phyloP scores from a whole-genome alignment of 2,329 filamentous ascomycete genomes.

The Aspergillus sp. region DNA sequence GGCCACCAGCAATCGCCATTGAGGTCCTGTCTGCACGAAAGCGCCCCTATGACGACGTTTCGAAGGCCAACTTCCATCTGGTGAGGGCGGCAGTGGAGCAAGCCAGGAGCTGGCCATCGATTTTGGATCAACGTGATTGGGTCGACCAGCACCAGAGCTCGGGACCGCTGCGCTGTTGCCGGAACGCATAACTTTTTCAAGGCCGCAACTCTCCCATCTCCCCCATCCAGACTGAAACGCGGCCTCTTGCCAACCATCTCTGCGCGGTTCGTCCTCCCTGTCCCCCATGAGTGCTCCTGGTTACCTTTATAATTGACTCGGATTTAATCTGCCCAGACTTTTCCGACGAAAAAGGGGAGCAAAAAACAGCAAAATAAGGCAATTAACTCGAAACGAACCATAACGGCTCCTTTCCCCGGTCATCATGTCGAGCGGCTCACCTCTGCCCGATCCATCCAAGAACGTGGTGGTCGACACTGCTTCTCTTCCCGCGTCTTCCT shows the following conservation, averaged over 20 bases:
- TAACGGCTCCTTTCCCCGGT: constrained; percentile 19
- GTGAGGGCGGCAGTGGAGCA: constrained; percentile 16
- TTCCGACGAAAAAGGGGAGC: constrained; percentile 13
- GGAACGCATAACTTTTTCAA: constrained; percentile 38
- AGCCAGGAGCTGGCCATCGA: constrained; percentile 16
- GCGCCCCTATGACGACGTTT: not conserved
- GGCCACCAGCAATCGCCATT: not conserved
- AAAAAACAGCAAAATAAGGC: constrained; percentile 5
- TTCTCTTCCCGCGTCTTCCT: constrained; percentile 46
- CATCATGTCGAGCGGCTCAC: constrained; percentile 43
- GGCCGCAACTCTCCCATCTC: constrained; percentile 31
- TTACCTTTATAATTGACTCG: not conserved
- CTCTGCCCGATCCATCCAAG: constrained; percentile 35
- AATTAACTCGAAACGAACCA: not conserved
- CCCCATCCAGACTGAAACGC: constrained; percentile 19
- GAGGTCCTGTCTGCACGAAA: not conserved
- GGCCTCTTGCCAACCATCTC: constrained; percentile 16
- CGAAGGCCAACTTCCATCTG: constrained; percentile 1
- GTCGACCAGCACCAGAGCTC: constrained; percentile 23
- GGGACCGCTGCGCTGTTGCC: constrained; percentile 19
- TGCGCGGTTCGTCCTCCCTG: constrained; percentile 22
- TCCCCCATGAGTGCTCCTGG: not conserved
- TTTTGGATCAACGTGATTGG: constrained; percentile 31
- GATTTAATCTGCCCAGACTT: constrained; percentile 7
- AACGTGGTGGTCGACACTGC: constrained; percentile 43